A percentile compares a stretch with the other conserved stretches of the same genome.
phyloP scores from a whole-genome alignment of 2,329 filamentous ascomycete genomes.

The Penicillium sp. region DNA sequence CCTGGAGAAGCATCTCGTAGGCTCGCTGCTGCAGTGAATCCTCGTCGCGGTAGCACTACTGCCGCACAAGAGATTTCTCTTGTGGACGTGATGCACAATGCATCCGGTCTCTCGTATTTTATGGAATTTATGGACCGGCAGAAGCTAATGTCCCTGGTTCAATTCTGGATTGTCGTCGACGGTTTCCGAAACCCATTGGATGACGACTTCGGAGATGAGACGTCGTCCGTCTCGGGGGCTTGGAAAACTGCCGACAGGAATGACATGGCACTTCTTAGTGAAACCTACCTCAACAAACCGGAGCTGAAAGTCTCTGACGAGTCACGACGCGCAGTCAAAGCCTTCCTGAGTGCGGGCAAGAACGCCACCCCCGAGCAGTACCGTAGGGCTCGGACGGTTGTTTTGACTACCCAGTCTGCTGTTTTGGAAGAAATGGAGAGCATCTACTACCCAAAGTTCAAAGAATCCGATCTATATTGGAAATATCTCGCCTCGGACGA shows the following conservation, averaged over 20 bases:
- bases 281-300: slow-evolving; percentile 76
- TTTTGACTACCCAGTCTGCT: slow-evolving; percentile 75
- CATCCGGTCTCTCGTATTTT: slow-evolving; percentile 91
- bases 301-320: slow-evolving; percentile 73
- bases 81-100: slow-evolving; percentile 80
- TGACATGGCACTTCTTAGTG: slow-evolving; percentile 86
- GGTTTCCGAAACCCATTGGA: slow-evolving; percentile 92
- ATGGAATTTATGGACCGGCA: slow-evolving; percentile 99
- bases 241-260: slow-evolving; percentile 82
- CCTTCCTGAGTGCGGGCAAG: slow-evolving; percentile 74
- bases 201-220: slow-evolving; percentile 70
- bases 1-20: slow-evolving; percentile 50
- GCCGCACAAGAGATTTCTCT: slow-evolving; percentile 70
- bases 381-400: slow-evolving; percentile 71
- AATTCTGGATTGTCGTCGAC: slow-evolving; percentile 98
- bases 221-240: slow-evolving; percentile 57
- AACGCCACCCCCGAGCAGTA: slow-evolving; percentile 76
- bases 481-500: slow-evolving; percentile 92
- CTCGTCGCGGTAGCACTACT: slow-evolving; percentile 46
- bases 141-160: slow-evolving; percentile 78
- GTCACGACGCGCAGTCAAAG: slow-evolving; percentile 64
- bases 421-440: slow-evolving; percentile 81
- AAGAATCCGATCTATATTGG: slow-evolving; percentile 88
- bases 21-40: slow-evolving; percentile 27
- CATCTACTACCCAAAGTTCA: slow-evolving; percentile 77